Evolutionary conservation across 768 basidiomycete species (phyloP).

Genomic region (Boletus bicolor): DNA sequence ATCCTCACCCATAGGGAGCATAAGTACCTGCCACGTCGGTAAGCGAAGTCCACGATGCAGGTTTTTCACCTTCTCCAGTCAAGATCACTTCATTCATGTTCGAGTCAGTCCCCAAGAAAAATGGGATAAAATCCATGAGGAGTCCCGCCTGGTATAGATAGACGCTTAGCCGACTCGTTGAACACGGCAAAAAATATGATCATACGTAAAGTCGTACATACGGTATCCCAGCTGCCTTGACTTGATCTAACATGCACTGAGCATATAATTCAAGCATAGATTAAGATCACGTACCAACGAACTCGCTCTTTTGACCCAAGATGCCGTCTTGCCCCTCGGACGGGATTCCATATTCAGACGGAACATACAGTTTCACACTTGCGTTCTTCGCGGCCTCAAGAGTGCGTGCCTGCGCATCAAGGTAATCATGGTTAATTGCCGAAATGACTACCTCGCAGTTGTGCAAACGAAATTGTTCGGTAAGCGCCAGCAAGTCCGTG

Average conservation of each 20-base stretch:
- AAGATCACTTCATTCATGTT: slow-evolving; percentile 14
- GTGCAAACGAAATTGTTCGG: slow-evolving; percentile 14
- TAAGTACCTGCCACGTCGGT: slow-evolving; percentile 19
- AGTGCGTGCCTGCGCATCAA: slow-evolving; percentile 21
- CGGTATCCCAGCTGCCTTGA: slow-evolving; percentile 15
- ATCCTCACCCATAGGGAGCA: not conserved
- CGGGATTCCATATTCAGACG: slow-evolving; percentile 28
- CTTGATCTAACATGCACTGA: slow-evolving; percentile 4
- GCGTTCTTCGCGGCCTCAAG: slow-evolving; percentile 30
- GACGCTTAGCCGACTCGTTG: not conserved
- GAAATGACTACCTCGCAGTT: slow-evolving; percentile 28
- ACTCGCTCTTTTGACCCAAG: slow-evolving; percentile 18
- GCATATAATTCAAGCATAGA: not conserved
- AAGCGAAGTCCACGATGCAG: slow-evolving; percentile 25
- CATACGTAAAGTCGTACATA: slow-evolving; percentile 23
- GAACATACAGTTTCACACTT: slow-evolving; percentile 30
- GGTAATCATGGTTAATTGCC: slow-evolving; percentile 19
- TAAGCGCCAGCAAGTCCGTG: slow-evolving; percentile 6
- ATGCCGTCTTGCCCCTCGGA: slow-evolving; percentile 20
- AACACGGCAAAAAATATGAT: not conserved
- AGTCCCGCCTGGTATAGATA: slow-evolving; percentile 11
- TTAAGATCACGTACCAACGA: slow-evolving; percentile 7
- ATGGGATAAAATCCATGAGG: slow-evolving; percentile 27
- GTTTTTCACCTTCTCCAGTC: slow-evolving; percentile 18
- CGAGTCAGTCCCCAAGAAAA: slow-evolving; percentile 15